A percentile compares a stretch with the other conserved stretches of the same genome.
These are phyloP conservation scores for Rhizopogon salebrosus DNA, from an alignment of 768 basidiomycete species.

Conservation along the genomic window DNA sequence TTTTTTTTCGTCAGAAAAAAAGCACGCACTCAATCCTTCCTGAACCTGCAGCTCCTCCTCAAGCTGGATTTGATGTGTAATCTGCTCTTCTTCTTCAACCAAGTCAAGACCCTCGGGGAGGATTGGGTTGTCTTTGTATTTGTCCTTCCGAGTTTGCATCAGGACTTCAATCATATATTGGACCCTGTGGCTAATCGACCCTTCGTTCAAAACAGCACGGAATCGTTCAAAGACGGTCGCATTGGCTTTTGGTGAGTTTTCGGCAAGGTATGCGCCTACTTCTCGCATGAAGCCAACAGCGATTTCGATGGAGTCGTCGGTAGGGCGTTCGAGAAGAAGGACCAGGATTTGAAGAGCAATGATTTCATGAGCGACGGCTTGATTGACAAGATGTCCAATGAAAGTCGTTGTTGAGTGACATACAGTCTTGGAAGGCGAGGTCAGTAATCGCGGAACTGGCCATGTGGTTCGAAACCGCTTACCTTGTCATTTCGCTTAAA, in stretches of 20 bases:
- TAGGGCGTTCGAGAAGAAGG: conserved; percentile 91
- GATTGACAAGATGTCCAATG: conserved; percentile 87
- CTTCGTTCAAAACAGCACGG: conserved; percentile 94
- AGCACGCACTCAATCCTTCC: conserved; percentile 77
- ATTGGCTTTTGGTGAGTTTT: conserved; percentile 93
- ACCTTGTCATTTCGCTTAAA: conserved; percentile 99
- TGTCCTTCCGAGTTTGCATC: conserved; percentile 98
- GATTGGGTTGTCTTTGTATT: conserved; percentile 97
- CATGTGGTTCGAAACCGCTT: conserved; percentile 16
- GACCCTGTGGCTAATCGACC: conserved; percentile 89
- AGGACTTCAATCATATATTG: conserved; percentile 99
- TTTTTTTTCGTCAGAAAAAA: background rate
- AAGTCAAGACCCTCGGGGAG: conserved; percentile 92
- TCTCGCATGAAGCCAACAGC: conserved; percentile 97
- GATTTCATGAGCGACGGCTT: conserved; percentile 89
- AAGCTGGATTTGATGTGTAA: conserved; percentile 88
- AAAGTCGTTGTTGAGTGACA: conserved; percentile 94
- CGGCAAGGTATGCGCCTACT: conserved; percentile 90
- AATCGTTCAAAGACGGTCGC: conserved; percentile 95
- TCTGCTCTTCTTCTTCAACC: conserved; percentile 97
- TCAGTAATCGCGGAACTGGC: background rate
- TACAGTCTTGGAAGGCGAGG: conserved; percentile 53
- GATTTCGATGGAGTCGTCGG: conserved; percentile 97
- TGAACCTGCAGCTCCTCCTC: conserved; percentile 94
- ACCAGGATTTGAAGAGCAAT: conserved; percentile 93